Percentiles rank a stretch among this genome's conserved stretches.
phyloP scores from a whole-genome alignment of 1,284 basidiomycete species.

The Ceratobasidium sp. region DNA sequence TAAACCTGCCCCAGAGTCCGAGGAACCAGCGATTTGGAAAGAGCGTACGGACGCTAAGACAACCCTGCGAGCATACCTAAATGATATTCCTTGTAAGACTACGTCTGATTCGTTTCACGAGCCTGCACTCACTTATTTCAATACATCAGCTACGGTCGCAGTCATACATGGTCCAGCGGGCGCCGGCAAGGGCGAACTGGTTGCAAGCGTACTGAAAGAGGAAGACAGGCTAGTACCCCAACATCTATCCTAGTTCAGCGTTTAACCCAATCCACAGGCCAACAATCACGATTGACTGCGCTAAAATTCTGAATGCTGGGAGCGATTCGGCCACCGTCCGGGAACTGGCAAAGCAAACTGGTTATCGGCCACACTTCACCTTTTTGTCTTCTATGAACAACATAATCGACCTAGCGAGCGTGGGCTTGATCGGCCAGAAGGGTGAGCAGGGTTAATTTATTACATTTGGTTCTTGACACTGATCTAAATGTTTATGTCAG shows the following conservation, averaged over 20 bases:
- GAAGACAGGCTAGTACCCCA: constrained; percentile 63
- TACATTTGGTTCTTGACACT: neutral
- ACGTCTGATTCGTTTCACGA: constrained; percentile 45
- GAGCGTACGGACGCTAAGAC: constrained; percentile 82
- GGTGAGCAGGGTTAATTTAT: constrained; percentile 56
- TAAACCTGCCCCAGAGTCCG: constrained; percentile 33
- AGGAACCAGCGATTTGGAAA: constrained; percentile 68
- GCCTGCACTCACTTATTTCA: constrained; percentile 28
- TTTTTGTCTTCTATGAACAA: constrained; percentile 88
- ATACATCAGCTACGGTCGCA: constrained; percentile 66
- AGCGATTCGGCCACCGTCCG: constrained; percentile 78
- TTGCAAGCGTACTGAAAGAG: constrained; percentile 70
- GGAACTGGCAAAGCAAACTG: constrained; percentile 81
- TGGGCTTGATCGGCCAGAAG: constrained; percentile 95
- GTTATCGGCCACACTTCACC: constrained; percentile 91
- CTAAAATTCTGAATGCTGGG: constrained; percentile 74
- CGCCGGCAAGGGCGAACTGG: constrained; percentile 84
- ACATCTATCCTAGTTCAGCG: constrained; percentile 31
- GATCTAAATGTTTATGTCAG: constrained; percentile 55
- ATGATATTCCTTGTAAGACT: constrained; percentile 71
- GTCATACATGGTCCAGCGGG: constrained; percentile 93
- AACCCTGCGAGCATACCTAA: constrained; percentile 74
- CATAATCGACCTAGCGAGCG: constrained; percentile 90
- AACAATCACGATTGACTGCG: constrained; percentile 82
- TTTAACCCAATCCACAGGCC: constrained; percentile 60